phyloP scores from a whole-genome alignment of 768 basidiomycete species.

The Pholiota molesta region DNA sequence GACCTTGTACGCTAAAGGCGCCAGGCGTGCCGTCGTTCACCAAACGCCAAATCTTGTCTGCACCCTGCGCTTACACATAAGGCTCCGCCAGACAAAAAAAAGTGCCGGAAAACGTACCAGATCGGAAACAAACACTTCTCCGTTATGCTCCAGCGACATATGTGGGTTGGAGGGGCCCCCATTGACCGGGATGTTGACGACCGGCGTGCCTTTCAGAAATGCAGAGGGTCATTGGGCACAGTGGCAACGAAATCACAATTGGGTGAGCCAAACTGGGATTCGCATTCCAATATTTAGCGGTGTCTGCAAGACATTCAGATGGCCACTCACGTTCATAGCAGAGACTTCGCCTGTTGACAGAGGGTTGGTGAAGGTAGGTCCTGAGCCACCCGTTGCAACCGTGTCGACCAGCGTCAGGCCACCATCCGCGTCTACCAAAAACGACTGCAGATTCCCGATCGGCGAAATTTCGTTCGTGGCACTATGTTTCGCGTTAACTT shows the following conservation, averaged over 20 bases:
- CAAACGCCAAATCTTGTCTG: slow-evolving; percentile 67
- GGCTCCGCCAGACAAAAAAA: no score
- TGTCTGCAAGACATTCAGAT: not conserved
- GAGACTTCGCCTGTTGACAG: slow-evolving; percentile 59
- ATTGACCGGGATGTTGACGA: slow-evolving; percentile 52
- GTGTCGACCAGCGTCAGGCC: slow-evolving; percentile 43
- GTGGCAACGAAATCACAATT: slow-evolving; percentile 39
- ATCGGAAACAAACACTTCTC: slow-evolving; percentile 63
- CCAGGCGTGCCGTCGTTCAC: slow-evolving; percentile 43
- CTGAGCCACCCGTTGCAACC: slow-evolving; percentile 47
- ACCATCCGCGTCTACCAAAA: slow-evolving; percentile 46
- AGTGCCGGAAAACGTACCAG: slow-evolving; percentile 38
- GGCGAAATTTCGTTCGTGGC: slow-evolving; percentile 53
- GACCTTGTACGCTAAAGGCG: slow-evolving; percentile 54
- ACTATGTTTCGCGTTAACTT: slow-evolving; percentile 31
- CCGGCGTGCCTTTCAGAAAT: slow-evolving; percentile 37
- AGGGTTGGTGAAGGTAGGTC: slow-evolving; percentile 52
- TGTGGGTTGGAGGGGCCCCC: slow-evolving; percentile 57
- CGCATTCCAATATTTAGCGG: not conserved
- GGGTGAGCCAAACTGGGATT: slow-evolving; percentile 37
- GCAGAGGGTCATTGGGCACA: slow-evolving; percentile 39
- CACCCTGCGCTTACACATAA: slow-evolving; percentile 36
- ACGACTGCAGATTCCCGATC: slow-evolving; percentile 53
- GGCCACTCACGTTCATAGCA: slow-evolving; percentile 50
- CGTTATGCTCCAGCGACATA: slow-evolving; percentile 55